Percentiles rank a stretch among this genome's conserved stretches.
Conservation (phyloP, 228 moss, liverwort and hornwort species). For the Sphagnum fallax region DNA sequence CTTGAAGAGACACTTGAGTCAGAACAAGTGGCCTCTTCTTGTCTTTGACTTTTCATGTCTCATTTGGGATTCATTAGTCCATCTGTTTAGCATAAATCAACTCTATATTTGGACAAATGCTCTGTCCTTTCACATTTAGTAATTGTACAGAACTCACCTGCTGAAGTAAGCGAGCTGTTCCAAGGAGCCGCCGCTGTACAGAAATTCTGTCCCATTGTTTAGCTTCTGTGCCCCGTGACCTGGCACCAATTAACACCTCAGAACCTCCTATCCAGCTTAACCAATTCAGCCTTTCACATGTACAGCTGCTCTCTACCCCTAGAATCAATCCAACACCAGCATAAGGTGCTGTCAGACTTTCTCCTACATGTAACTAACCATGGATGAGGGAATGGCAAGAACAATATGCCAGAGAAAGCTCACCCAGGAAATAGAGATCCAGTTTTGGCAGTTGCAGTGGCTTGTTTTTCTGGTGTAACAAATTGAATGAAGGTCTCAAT, state of each 20-base stretch:
- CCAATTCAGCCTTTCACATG: too few relatives aligned
- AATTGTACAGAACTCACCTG: conserved; percentile 11
- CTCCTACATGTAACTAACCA: too few relatives aligned
- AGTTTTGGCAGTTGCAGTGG: conserved; percentile 14
- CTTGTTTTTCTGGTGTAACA: conserved; percentile 27
- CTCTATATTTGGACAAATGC: not conserved
- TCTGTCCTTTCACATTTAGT: not conserved
- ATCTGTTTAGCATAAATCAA: not conserved
- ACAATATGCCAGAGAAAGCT: not conserved
- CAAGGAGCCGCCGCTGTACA: conserved; percentile 45
- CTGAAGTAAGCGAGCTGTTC: conserved; percentile 59
- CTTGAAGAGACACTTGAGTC: too few relatives aligned
- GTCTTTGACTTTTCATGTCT: not conserved
- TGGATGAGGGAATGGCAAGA: too few relatives aligned
- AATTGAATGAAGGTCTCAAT: conserved; percentile 43
- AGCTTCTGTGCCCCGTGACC: conserved; percentile 12
- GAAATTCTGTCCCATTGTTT: conserved; percentile 19
- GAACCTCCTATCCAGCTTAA: not conserved
- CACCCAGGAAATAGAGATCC: not conserved
- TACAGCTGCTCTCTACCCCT: too few relatives aligned
- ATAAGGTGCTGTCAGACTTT: too few relatives aligned
- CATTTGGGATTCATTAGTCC: not conserved
- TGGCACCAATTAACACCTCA: not conserved
- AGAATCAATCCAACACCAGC: too few relatives aligned
- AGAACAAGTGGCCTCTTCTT: too few relatives aligned